Evolutionary conservation across 148 eudicot species (phyloP), one percentile per base, ranked within the genome.

Genomic region (Beta vulgaris): DNA sequence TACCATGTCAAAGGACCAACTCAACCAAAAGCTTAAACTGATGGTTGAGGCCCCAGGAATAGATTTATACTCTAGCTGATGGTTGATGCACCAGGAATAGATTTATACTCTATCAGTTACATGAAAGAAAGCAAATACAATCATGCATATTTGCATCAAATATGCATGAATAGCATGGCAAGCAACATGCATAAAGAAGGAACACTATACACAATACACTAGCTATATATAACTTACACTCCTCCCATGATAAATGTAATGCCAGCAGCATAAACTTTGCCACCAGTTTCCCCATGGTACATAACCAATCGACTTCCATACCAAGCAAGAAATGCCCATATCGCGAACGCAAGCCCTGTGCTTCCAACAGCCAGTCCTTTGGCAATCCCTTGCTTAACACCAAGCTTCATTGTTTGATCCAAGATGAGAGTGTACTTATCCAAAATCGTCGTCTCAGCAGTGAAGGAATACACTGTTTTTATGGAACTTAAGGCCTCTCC

Each of bases 261-360:
- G 0, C 90, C 91, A 39, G 91, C 91, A n/a, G 97, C 91, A 80
- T 94, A 94, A 76, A 94, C 84, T 54, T 73, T 83, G 2, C 98
- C 98, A 55, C 98, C 98, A 72, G 87, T 88, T 74, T 94, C 96
- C 25, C 93, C 97, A 57, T 82, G 90, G 70, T 87, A 78, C 96
- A 94, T 94, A 36, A 94, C 87, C 84, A 94, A 83, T 19, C 39
- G 88, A 68, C 98, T 91, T 9, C 97, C 98, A 80, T 94, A 94
- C 98, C 98, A 94, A 58, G 98, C 97, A 54, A 94, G 87, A 55
- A 94, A 85, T 28, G 91, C 98, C 98, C 98, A 94, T 44, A 94
- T 94, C 3, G 96, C 93, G 40, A 91, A 94, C 14, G 91, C 69
- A 28, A 94, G 76, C 16, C 98, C 98, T 0, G 90, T 90, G 72